phyloP scores from a whole-genome alignment of 2,329 filamentous ascomycete species.

The Rhytidhysteron rufulum region DNA sequence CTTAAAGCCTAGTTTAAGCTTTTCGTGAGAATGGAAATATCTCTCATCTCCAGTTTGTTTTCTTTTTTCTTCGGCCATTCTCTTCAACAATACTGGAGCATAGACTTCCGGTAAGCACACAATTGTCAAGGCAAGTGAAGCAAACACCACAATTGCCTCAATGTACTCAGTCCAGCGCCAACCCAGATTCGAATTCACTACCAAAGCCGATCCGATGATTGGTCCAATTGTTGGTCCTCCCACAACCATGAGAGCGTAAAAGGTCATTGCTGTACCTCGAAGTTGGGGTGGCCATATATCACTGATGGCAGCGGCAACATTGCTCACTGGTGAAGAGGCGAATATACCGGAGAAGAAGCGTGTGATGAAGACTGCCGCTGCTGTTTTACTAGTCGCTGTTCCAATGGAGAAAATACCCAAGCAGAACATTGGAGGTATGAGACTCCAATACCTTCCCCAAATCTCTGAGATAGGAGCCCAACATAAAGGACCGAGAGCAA shows the following conservation, averaged over 20 bases:
- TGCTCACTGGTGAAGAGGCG: conserved; percentile 29
- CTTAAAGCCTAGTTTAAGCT: conserved; percentile 42
- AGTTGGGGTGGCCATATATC: conserved; percentile 12
- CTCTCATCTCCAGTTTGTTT: conserved; percentile 51
- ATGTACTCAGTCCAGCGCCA: conserved; percentile 52
- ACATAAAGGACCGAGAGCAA: conserved; percentile 7
- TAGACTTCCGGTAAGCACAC: conserved; percentile 52
- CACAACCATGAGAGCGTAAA: conserved; percentile 11
- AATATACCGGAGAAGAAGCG: conserved; percentile 49
- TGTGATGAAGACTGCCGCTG: conserved; percentile 46
- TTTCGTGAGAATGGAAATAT: conserved; percentile 48
- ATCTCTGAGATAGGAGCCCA: conserved; percentile 46
- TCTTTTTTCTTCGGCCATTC: conserved; percentile 48
- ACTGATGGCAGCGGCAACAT: conserved; percentile 11
- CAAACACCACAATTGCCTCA: conserved; percentile 48
- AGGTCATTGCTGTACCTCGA: conserved; percentile 10
- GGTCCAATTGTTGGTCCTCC: conserved; percentile 28
- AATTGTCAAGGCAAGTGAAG: conserved; percentile 46
- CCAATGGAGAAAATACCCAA: conserved; percentile 45
- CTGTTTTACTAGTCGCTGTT: conserved; percentile 41
- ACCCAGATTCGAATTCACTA: conserved; percentile 40
- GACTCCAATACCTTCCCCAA: conserved; percentile 40
- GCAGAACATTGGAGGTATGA: conserved; percentile 41
- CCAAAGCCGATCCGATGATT: conserved; percentile 47
- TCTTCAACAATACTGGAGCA: conserved; percentile 49